These are phyloP conservation scores for Hyaloscypha bicolor DNA, from an alignment of 495 filamentous ascomycete genomes.

Conservation along the genomic window DNA sequence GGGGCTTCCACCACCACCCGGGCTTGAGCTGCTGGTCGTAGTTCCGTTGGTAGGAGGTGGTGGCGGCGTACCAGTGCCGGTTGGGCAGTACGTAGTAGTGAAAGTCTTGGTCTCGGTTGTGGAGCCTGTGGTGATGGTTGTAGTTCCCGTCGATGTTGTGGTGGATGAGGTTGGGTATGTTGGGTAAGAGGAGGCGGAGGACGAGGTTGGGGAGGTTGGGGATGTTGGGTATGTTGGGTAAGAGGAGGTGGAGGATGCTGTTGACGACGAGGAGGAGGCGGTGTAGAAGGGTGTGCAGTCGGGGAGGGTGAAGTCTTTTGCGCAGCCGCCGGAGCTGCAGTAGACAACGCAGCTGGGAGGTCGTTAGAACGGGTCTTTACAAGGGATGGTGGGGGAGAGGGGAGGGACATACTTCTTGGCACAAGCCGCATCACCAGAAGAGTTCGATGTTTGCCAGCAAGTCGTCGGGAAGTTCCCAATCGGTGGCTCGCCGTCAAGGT, in stretches of 20 bases:
- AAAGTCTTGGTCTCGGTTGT: constrained; percentile 16
- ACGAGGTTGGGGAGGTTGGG: constrained; percentile 4
- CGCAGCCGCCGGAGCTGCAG: constrained; percentile 14
- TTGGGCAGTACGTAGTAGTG: constrained; percentile 14
- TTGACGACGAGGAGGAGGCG: constrained; percentile 1
- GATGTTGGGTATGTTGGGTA: constrained; percentile 2
- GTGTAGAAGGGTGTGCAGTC: constrained; percentile 22
- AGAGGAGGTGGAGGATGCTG: not conserved
- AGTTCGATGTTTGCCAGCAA: constrained; percentile 25
- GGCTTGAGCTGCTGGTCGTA: not conserved
- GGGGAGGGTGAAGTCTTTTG: constrained; percentile 19
- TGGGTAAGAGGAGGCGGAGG: not conserved
- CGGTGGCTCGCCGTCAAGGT: constrained; percentile 29
- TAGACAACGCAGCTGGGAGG: constrained; percentile 26
- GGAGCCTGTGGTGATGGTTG: constrained; percentile 4
- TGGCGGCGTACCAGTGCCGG: constrained; percentile 2
- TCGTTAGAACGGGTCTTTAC: constrained; percentile 10
- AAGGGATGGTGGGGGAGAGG: not conserved
- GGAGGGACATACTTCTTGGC: constrained; percentile 28
- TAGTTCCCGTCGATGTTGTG: constrained; percentile 9
- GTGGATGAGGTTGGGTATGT: constrained; percentile 8
- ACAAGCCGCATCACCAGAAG: constrained; percentile 32
- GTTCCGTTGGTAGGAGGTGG: constrained; percentile 14
- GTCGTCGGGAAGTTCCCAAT: constrained; percentile 24
- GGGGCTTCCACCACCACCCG: not conserved